Base-by-base conservation (phyloP, 2,329 filamentous ascomycete genomes). In the Neopestalotiopsis rosae region DNA sequence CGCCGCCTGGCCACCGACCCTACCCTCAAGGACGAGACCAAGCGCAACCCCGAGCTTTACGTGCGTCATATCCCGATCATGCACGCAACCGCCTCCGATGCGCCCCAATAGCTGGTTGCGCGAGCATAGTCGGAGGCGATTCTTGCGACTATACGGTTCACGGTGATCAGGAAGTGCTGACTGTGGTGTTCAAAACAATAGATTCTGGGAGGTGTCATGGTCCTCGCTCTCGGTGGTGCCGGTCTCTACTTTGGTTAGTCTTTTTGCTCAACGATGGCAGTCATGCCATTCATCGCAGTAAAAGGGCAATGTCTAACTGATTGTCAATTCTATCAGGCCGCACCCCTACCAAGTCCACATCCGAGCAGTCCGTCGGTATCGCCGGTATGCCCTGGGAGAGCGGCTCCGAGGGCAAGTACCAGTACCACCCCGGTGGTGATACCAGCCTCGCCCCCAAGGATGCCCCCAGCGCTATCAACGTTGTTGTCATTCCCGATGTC, bases 381-480 rank as follows among this genome's bases (percentile, higher is more conserved):
- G 90, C 91, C 81, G 91, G 92, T 78, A 97, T 97, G 92, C 95
- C 96, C 72, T 99, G 96, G 96, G 92, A 99, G 83, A 88, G 88
- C 70, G 89, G 88, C 70, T 82, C 86, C 71, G 85, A 86, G 75
- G 90, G 90, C 80, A 92, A 94, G 83, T 90, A 91, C 88, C 87
- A 90, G 82, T 94, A 94, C 85, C 90, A 94, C 86, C 95, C 95
- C 69, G 93, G 94, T 76, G 96, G 95, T 76, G 94, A 98, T 84
- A 83, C 87, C 79, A 90, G 79, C 82, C 87, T 91, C 79, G 84
- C 89, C 71, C 92, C 93, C 81, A 94, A 92, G 86, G 94, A 98
- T 78, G 96, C 96, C 71, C 96, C 96, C 74, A 97, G 94, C 82
- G 96, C 96, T 72, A 85, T 99, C 84, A 97, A 99, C 88, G 93